These are phyloP conservation scores for Psilocybe sp. DNA, from an alignment of 768 basidiomycete species.

Conservation along the genomic window DNA sequence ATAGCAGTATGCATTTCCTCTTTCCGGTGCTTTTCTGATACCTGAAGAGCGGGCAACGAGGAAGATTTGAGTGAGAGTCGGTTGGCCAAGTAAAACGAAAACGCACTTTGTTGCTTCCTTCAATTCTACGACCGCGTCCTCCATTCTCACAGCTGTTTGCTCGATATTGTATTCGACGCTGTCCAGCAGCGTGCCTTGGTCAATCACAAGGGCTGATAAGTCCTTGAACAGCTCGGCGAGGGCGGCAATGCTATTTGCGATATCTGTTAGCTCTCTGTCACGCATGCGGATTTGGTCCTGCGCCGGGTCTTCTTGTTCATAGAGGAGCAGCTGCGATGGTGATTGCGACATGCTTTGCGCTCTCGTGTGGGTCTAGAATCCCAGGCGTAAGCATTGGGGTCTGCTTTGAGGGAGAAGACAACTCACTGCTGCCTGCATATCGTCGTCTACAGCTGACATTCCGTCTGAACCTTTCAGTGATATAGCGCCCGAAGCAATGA, in stretches of 20 bases:
- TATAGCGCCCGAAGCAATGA: slow-evolving; percentile 86
- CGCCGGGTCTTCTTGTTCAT: slow-evolving; percentile 31
- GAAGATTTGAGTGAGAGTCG: slow-evolving; percentile 5
- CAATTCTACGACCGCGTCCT: slow-evolving; percentile 84
- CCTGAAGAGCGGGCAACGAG: slow-evolving; percentile 33
- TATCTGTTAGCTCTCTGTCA: slow-evolving; percentile 77
- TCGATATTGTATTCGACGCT: slow-evolving; percentile 98
- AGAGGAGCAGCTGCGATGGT: slow-evolving; percentile 31
- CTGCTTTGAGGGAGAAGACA: slow-evolving; percentile 5
- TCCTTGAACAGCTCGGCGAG: slow-evolving; percentile 97
- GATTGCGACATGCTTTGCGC: slow-evolving; percentile 29
- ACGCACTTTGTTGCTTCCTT: slow-evolving; percentile 76
- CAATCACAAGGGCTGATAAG: slow-evolving; percentile 88
- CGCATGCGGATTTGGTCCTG: slow-evolving; percentile 38
- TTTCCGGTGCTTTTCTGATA: slow-evolving; percentile 95
- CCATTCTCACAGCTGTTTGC: slow-evolving; percentile 77
- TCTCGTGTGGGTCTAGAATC: slow-evolving; percentile 29
- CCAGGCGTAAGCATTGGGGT: slow-evolving; percentile 8
- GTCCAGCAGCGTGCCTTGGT: slow-evolving; percentile 96
- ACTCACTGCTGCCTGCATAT: slow-evolving; percentile 82
- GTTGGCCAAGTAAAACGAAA: neutral
- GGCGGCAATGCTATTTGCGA: slow-evolving; percentile 87
- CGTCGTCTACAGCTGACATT: slow-evolving; percentile 85
- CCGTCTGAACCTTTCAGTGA: slow-evolving; percentile 80
- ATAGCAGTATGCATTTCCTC: slow-evolving; percentile 89